These are phyloP conservation scores for Triticum aestivum DNA, from an alignment of 176 grass and related monocot species.

Conservation along the genomic window DNA sequence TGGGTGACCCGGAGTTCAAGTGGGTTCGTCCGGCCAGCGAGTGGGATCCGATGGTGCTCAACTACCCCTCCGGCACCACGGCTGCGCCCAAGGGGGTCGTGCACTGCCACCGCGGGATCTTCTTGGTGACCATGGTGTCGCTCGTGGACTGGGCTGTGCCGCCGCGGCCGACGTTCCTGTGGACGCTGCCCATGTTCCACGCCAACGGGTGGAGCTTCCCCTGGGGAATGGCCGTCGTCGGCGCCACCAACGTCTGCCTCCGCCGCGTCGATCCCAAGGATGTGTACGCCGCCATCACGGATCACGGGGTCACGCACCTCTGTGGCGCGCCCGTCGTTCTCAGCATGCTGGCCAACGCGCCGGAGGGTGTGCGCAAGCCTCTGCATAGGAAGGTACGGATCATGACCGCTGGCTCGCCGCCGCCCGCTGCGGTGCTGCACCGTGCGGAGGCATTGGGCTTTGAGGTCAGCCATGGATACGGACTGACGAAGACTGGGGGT, in stretches of 20 bases:
- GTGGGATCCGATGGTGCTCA: conserved; percentile 85
- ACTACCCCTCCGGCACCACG: conserved; percentile 96
- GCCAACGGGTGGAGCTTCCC: conserved; percentile 89
- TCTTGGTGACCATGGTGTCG: conserved; percentile 45
- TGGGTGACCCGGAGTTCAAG: conserved; percentile 55
- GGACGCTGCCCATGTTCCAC: conserved; percentile 96
- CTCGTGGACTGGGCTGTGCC: conserved; percentile 58
- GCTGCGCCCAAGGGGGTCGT: conserved; percentile 84
- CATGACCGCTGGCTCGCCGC: conserved; percentile 67
- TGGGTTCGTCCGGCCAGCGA: conserved; percentile 74
- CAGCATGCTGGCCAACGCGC: conserved; percentile 74
- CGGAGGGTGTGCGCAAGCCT: conserved; percentile 10
- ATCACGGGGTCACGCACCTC: conserved; percentile 53
- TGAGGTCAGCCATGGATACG: conserved; percentile 71
- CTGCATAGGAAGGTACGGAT: conserved; percentile 39
- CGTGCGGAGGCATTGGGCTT: conserved; percentile 61
- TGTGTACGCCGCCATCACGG: conserved; percentile 42
- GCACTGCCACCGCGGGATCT: conserved; percentile 83
- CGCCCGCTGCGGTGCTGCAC: conserved; percentile 57
- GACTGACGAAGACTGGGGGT: conserved; percentile 68
- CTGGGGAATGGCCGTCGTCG: conserved; percentile 74
- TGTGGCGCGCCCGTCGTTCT: conserved; percentile 84
- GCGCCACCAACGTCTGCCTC: conserved; percentile 81
- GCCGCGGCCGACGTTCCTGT: conserved; percentile 60
- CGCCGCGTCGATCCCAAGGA: conserved; percentile 51